These are phyloP conservation scores for Euphorbia celastroides DNA, from an alignment of 441 rosid species.

Conservation along the genomic window DNA sequence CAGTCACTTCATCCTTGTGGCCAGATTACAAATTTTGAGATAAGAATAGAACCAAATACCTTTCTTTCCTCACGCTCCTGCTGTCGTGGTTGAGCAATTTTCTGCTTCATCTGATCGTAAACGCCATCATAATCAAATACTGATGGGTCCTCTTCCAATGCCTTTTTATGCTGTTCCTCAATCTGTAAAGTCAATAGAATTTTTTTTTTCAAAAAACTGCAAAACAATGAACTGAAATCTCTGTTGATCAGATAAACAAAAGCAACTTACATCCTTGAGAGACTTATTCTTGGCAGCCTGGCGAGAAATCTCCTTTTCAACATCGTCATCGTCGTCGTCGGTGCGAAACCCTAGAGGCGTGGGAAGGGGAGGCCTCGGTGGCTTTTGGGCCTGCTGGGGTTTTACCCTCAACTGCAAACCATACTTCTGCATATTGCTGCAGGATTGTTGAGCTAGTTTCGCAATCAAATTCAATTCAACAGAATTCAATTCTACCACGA, in stretches of 20 bases:
- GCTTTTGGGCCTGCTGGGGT: conserved; percentile 47
- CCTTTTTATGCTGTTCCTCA: conserved; percentile 79
- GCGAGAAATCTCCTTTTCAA: conserved; percentile 71
- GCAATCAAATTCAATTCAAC: neutral
- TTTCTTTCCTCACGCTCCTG: conserved; percentile 61
- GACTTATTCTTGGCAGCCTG: conserved; percentile 77
- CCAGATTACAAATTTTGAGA: neutral
- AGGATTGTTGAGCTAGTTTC: neutral
- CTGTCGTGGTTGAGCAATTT: conserved; percentile 41
- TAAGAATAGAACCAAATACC: conserved; percentile 30
- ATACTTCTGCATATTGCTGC: conserved; percentile 59
- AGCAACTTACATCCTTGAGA: conserved; percentile 50
- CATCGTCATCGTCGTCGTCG: conserved; percentile 55
- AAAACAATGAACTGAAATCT: neutral
- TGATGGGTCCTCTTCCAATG: conserved; percentile 83
- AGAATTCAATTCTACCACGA: neutral
- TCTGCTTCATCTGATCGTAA: conserved; percentile 75
- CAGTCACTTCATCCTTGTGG: neutral
- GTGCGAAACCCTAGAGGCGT: conserved; percentile 40
- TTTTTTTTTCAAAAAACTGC: neutral
- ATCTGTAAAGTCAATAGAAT: conserved; percentile 27
- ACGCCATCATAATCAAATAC: conserved; percentile 87
- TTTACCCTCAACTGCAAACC: conserved; percentile 76
- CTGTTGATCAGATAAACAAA: neutral
- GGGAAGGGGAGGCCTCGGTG: conserved; percentile 46